Percentiles rank a stretch among this genome's conserved stretches.
Conservation (phyloP, 208 protist genomes). For the Trypanosoma platydactyli region DNA sequence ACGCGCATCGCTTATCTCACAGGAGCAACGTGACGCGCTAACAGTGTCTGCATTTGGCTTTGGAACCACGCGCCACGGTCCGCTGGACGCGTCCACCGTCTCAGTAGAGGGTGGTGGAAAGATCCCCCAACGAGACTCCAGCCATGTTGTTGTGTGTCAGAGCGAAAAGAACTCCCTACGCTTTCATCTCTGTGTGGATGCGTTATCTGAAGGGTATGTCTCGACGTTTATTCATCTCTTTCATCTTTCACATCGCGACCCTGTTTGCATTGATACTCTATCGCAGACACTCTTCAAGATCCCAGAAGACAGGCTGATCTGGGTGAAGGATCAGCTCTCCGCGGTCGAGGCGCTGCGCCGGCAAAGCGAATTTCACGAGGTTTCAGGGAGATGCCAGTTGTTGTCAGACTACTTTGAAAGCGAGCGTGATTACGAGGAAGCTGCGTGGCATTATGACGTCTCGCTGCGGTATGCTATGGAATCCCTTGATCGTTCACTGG, state of each 20-base stretch:
- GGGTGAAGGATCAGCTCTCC: constrained; percentile 80
- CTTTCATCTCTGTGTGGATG: constrained; percentile 82
- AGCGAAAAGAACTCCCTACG: constrained; percentile 66
- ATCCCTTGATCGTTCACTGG: constrained; percentile 65
- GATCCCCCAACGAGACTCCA: constrained; percentile 23
- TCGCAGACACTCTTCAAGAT: constrained; percentile 74
- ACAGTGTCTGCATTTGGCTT: constrained; percentile 56
- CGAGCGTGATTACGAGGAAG: constrained; percentile 75
- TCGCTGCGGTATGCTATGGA: constrained; percentile 72
- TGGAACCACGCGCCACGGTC: constrained; percentile 27
- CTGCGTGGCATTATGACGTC: constrained; percentile 65
- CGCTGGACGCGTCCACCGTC: not conserved
- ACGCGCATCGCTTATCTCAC: constrained; percentile 35
- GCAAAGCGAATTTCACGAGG: constrained; percentile 81
- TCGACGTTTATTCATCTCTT: constrained; percentile 85
- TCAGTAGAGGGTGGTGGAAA: constrained; percentile 14
- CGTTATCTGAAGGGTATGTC: constrained; percentile 80
- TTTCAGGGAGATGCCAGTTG: constrained; percentile 53
- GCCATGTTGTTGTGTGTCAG: constrained; percentile 45
- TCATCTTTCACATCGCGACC: constrained; percentile 78
- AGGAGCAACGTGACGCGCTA: constrained; percentile 43
- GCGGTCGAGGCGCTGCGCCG: constrained; percentile 73
- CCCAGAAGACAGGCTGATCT: constrained; percentile 61
- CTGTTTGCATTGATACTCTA: constrained; percentile 86
- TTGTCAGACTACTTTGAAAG: constrained; percentile 86